Conservation (phyloP, 2,329 filamentous ascomycete genomes). For the Coniochaeta sp. region DNA sequence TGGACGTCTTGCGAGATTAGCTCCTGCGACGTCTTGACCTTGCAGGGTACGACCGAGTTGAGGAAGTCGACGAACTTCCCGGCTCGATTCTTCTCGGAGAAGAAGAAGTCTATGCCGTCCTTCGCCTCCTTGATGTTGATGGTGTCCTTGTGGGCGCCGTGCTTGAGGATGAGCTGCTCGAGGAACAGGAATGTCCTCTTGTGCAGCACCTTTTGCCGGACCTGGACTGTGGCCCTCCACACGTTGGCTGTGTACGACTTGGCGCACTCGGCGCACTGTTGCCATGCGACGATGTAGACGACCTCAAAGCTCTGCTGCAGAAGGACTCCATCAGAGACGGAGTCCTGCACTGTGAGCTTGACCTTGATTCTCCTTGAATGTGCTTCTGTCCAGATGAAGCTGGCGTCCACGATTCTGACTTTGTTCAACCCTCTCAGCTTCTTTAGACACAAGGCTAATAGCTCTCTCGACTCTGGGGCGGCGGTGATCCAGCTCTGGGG, state of each 20-base stretch:
- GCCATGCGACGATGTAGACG: constrained; percentile 80
- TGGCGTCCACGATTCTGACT: constrained; percentile 90
- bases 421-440: constrained; percentile 82
- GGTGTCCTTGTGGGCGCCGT: constrained; percentile 82
- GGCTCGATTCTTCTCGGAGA: constrained; percentile 79
- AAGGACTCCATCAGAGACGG: constrained; percentile 54
- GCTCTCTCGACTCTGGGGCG: constrained; percentile 78
- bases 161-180: constrained; percentile 93
- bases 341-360: constrained; percentile 85
- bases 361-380: constrained; percentile 89
- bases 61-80: constrained; percentile 75
- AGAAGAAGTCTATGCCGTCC: constrained; percentile 95
- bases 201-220: constrained; percentile 93
- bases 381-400: constrained; percentile 97
- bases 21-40: constrained; percentile 51
- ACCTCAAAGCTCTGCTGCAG: constrained; percentile 96
- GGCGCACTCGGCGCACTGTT: constrained; percentile 90
- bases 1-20: constrained; percentile 85
- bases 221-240: constrained; percentile 89
- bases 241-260: constrained; percentile 97
- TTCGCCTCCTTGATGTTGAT: constrained; percentile 98
- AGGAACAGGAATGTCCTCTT: constrained; percentile 70
- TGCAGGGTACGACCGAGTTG: constrained; percentile 64
- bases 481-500: constrained; percentile 83
- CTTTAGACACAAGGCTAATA: constrained; percentile 84